Evolutionary conservation across 441 rosid species (phyloP), one percentile per base, ranked within the genome.

Genomic region (Breynia disticha): DNA sequence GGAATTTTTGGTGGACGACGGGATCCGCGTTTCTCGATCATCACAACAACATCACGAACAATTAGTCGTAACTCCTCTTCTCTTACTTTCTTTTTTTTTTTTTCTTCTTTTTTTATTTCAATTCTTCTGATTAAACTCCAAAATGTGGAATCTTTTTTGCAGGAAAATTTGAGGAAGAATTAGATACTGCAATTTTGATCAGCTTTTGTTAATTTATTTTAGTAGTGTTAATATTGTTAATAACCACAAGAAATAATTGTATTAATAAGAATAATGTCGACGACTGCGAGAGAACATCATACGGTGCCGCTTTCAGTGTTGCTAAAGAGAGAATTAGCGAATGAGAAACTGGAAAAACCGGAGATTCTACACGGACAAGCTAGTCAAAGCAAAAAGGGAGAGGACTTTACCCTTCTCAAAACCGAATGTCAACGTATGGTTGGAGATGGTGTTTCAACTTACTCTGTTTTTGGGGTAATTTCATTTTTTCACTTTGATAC

Each of bases 351-450:
- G 17, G 96, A 80, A 59, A 78, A 81, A 11, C 97, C 96, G 24
- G 97, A 85, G 54, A 73, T 94, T 44, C 49, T 76, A 20, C 75
- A 82, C 7, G 99, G 97, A 5, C 84, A 90, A 57, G 93, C 90
- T 14, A 78, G 72, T 52, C 94, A 94, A 57, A 90, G 96, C 85
- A 94, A 94, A 89, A 94, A 94, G 71, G 99, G 97, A 21, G 99
- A 94, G 61, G 99, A 94, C 48, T 90, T 76, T 44, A 80, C 85
- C 0, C 73, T 94, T 16, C 61, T 89, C 43, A 89, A 89, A 71
- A 76, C 95, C 6, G 97, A 80, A 52, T 87, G 97, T 54, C 85
- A 87, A 58, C 61, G 97, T 62, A 75, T 79, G 39, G 72, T 76
- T 63, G 96, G 96, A 43, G 99, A 90, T 74, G 89, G 90, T 1